phyloP scores from a whole-genome alignment of 257 asterid species.

The Oldenlandia corymbosa region DNA sequence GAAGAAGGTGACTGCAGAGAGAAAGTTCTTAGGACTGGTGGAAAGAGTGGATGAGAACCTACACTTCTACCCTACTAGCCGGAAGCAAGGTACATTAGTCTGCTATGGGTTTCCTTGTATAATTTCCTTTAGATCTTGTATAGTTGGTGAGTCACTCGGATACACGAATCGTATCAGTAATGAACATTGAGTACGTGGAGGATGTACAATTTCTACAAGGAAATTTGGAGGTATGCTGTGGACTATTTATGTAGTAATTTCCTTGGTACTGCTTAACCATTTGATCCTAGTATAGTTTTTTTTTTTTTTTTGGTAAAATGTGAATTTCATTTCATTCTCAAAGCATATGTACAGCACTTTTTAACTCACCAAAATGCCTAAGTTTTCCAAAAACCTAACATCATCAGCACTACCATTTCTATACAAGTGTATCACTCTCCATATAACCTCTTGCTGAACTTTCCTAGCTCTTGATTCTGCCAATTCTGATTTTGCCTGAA shows the following conservation, averaged over 20 bases:
- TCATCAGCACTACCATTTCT: too few species aligned
- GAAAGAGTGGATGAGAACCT: constrained; percentile 44
- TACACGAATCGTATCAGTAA: constrained; percentile 19
- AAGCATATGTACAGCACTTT: too few species aligned
- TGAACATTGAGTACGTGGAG: constrained; percentile 67
- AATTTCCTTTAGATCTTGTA: neutral
- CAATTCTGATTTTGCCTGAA: too few species aligned
- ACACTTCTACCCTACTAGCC: constrained; percentile 59
- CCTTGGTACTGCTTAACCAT: too few species aligned
- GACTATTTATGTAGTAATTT: neutral
- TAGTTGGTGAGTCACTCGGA: neutral
- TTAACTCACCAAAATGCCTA: too few species aligned
- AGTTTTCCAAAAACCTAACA: too few species aligned
- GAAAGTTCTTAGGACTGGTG: constrained; percentile 21
- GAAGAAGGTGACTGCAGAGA: constrained; percentile 15
- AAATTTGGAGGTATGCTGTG: constrained; percentile 38
- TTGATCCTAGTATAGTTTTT: too few species aligned
- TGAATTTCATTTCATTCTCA: too few species aligned
- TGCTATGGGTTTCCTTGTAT: neutral
- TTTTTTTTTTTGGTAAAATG: too few species aligned
- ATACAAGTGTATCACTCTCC: too few species aligned
- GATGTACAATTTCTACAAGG: constrained; percentile 63
- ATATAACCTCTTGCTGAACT: too few species aligned
- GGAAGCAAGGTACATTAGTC: constrained; percentile 50
- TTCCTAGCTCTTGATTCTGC: too few species aligned